phyloP scores from a whole-genome alignment of 148 eudicot genomes.

The Camellia japonica region DNA sequence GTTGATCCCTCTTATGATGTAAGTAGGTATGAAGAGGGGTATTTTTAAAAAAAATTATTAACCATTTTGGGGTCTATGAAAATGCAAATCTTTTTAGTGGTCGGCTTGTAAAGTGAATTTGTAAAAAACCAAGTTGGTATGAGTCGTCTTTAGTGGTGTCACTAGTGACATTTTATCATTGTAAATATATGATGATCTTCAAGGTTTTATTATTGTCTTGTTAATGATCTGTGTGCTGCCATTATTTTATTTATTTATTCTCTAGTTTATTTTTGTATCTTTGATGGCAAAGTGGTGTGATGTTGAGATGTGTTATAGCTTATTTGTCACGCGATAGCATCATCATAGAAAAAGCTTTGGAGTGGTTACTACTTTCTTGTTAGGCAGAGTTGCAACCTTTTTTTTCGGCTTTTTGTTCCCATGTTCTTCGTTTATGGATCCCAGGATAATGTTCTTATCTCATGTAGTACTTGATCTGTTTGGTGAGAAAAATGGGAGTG shows the following conservation, averaged over 20 bases:
- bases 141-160: slow-evolving; percentile 11
- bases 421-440: too few relatives aligned
- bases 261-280: not conserved
- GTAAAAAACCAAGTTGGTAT: slow-evolving; percentile 26
- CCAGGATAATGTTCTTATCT: too few relatives aligned
- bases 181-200: slow-evolving; percentile 6
- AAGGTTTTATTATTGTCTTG: slow-evolving; percentile 2
- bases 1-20: slow-evolving; percentile 22
- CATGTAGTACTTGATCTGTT: too few relatives aligned
- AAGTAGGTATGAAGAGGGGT: slow-evolving; percentile 23
- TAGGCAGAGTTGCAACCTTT: not conserved
- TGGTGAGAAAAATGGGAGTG: too few relatives aligned
- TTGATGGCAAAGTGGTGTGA: not conserved
- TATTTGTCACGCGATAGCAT: not conserved
- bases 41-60: not conserved
- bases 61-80: slow-evolving; percentile 20
- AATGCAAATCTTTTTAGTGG: not conserved
- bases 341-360: not conserved
- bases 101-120: slow-evolving; percentile 19
- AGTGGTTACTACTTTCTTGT: not conserved
- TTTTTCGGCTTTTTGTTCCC: too few relatives aligned
- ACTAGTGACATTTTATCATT: not conserved
- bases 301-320: not conserved
- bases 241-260: not conserved
- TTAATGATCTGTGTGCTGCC: not conserved